Evolutionary conservation across 352 stramenopile species (phyloP).

Genomic region (Paralagenidium karlingii): DNA sequence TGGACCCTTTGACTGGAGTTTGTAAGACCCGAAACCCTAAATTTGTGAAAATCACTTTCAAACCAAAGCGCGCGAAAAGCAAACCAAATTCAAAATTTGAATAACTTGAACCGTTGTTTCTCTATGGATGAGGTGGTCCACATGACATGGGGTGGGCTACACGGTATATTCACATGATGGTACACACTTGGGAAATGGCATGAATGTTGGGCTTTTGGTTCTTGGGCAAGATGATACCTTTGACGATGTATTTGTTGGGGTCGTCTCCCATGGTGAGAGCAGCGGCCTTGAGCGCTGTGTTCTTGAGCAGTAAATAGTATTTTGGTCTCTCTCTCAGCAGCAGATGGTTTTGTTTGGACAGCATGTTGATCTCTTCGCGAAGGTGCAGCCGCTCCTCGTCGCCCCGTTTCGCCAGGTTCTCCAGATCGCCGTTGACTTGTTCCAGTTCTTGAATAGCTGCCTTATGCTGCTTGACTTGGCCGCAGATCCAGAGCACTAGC

Average conservation of each 20-base stretch:
- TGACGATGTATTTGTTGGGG: too few species aligned
- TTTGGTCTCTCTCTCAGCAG: slow-evolving; percentile 46
- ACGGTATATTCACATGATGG: slow-evolving; percentile 60
- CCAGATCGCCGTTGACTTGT: slow-evolving; percentile 60
- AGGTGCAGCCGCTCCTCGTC: slow-evolving; percentile 64
- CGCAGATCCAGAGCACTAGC: slow-evolving; percentile 72
- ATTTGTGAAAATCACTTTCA: too few species aligned
- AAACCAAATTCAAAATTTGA: too few species aligned
- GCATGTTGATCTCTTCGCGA: slow-evolving; percentile 42
- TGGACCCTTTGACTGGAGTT: too few species aligned
- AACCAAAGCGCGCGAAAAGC: too few species aligned
- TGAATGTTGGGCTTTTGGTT: too few species aligned
- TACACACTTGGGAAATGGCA: slow-evolving; percentile 44
- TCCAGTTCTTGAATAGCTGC: slow-evolving; percentile 50
- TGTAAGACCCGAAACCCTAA: too few species aligned
- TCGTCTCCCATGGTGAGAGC: too few species aligned
- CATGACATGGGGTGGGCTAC: too few species aligned
- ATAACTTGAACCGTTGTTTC: too few species aligned
- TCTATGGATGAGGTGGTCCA: too few species aligned
- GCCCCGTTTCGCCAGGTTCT: slow-evolving; percentile 51
- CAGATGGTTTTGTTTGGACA: slow-evolving; percentile 41
- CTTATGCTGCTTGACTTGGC: slow-evolving; percentile 54
- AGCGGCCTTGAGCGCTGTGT: slow-evolving; percentile 36
- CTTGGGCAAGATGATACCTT: too few species aligned
- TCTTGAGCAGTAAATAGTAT: slow-evolving; percentile 64